Base-by-base conservation (phyloP, 2,329 filamentous ascomycete genomes). In the Calonectria pauciramosa region DNA sequence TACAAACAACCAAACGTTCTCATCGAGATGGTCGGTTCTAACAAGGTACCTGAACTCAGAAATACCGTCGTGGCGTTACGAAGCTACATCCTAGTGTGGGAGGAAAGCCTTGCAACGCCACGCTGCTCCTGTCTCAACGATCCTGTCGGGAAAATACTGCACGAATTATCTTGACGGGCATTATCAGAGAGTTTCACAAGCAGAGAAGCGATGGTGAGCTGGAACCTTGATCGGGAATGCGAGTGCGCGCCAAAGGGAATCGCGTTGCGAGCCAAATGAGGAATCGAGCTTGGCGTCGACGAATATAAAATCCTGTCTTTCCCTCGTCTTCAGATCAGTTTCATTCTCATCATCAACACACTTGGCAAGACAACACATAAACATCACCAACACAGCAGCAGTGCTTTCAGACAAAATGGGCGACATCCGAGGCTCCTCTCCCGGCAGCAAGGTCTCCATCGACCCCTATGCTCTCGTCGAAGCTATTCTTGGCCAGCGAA, bases 401-500 rank as follows among this genome's bases (percentile, higher is more conserved):
- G 34, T 60, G 56, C 56, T 4, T 28, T 60, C 20, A 38, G 16
- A 63, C 75, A 78, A 66, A 18, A 78, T 78, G 76, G 76, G 76
- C 66, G 75, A 78, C 32, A 71, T 78, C 28, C 71, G 71, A 70
- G 56, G 51, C 56, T 69, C 76, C 16, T 64, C 60, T 59, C 51
- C 75, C 64, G 66, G 71, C 26, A 59, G 60, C 65, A 67, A 74
- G 60, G 71, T 60, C 73, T 71, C 80, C 68, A 82, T 85, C 41
- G 84, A 86, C 76, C 82, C 83, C 13, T 84, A 83, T 59, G 83
- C 83, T 36, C 81, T 86, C 11, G 83, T 86, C 2, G 84, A 86
- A 77, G 85, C 84, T 49, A 80, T 87, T 60, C 83, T 85, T 2
- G 85, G 83, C 26, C 82, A 81, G 47, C 84, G 82, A 71, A 73